A percentile compares a stretch with the other conserved stretches of the same genome.
phyloP scores from a whole-genome alignment of 2,329 filamentous ascomycete genomes.

The Aureobasidium sp. region DNA sequence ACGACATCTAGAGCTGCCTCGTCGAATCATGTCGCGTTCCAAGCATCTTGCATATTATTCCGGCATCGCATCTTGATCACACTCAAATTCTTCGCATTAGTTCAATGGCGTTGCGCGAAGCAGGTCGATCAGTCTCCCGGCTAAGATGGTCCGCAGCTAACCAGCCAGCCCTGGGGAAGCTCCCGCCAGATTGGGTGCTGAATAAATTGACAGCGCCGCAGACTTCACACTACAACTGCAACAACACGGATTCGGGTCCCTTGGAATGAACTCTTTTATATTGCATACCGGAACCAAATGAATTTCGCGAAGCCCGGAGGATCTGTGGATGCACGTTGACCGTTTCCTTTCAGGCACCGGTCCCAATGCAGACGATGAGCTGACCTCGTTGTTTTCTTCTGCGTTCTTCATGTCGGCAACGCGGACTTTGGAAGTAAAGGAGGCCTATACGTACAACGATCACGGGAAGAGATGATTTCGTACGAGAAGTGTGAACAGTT shows the following conservation, averaged over 20 bases:
- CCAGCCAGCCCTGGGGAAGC: background rate
- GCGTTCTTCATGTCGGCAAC: background rate
- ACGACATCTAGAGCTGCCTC: background rate
- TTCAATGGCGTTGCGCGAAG: background rate
- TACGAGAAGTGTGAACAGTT: background rate
- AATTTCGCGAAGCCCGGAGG: background rate
- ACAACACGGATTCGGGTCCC: background rate
- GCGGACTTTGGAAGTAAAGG: background rate
- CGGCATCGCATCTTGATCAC: background rate
- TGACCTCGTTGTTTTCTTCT: background rate
- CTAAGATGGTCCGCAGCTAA: background rate
- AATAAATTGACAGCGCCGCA: constrained; percentile 2
- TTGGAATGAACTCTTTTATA: background rate
- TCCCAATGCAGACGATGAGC: constrained; percentile 2
- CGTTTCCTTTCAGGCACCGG: constrained; percentile 5
- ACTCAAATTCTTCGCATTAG: constrained; percentile 1
- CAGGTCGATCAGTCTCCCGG: background rate
- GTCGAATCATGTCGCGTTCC: background rate
- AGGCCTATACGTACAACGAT: background rate
- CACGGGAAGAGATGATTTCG: background rate
- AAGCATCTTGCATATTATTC: background rate
- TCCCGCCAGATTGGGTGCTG: constrained; percentile 1
- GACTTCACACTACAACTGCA: background rate
- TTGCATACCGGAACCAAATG: background rate
- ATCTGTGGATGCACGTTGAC: constrained; percentile 2